These are phyloP conservation scores for Sanghuangporus weigelae DNA, from an alignment of 1,284 basidiomycete species.

Conservation along the genomic window DNA sequence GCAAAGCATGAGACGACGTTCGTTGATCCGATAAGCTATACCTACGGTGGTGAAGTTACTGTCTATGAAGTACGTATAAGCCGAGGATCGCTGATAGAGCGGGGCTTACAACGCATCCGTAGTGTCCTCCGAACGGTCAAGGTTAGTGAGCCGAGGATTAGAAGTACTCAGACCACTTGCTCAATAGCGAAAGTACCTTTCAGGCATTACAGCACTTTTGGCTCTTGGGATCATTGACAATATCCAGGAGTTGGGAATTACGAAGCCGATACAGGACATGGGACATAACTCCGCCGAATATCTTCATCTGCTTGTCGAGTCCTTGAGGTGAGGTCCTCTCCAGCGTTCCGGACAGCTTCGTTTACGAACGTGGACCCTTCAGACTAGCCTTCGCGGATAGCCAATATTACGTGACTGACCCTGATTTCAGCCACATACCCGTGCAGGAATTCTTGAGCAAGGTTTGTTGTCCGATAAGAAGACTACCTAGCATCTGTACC, in stretches of 20 bases:
- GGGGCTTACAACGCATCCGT: not conserved
- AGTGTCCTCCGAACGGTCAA: constrained; percentile 95
- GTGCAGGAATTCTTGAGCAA: constrained; percentile 77
- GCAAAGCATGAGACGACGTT: constrained; percentile 73
- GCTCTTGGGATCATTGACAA: constrained; percentile 90
- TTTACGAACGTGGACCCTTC: not conserved
- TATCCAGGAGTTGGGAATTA: constrained; percentile 70
- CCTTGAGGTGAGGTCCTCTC: constrained; percentile 49
- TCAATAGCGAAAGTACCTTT: not conserved
- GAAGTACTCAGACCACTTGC: not conserved
- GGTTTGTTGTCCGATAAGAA: constrained; percentile 33
- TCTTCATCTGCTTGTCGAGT: constrained; percentile 84
- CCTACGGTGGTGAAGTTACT: constrained; percentile 76
- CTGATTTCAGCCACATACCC: constrained; percentile 68
- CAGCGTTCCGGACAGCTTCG: constrained; percentile 26
- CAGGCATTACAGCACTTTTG: constrained; percentile 84
- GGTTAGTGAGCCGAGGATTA: constrained; percentile 34
- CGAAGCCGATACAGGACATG: constrained; percentile 67
- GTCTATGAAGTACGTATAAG: constrained; percentile 70
- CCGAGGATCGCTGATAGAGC: not conserved
- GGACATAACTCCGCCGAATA: constrained; percentile 88
- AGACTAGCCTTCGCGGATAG: constrained; percentile 80
- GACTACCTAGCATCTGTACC: not conserved
- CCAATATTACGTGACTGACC: constrained; percentile 87
- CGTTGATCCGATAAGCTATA: constrained; percentile 88